Base-by-base conservation (phyloP, 345 rosid genomes). In the Corchorus capsularis region DNA sequence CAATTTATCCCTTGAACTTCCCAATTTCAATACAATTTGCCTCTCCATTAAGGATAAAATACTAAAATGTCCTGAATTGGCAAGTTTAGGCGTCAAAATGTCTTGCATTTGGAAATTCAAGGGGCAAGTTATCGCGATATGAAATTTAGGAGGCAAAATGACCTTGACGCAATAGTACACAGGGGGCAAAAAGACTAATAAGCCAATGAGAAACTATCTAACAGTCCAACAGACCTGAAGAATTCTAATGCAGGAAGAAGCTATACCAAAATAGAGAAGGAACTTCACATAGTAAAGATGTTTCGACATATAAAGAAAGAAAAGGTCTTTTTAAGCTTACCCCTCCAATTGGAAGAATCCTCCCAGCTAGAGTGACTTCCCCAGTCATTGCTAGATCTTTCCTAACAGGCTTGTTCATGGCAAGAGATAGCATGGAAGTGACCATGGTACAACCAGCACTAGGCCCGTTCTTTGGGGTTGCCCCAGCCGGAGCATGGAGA, bases 371-470 rank as follows among this genome's bases (percentile, higher is more conserved):
- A 5, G 97, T 96, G 62, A 96, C 90, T 85, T 96, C 99, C 49
- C 99, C 99, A 0, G 99, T 96, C 99, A 96, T 96, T 4, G 99
- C 99, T 76, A 96, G 90, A 80, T 96, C 99, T 78, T 83, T 87
- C 75, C 62, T 79, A 61, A 90, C 95, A 9, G 86, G 88, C 83
- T 91, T 94, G 76, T 88, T 86, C 91, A 81, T 69, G 79, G 97
- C 97, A 20, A 96, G 90, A 35, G 99, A 96, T 49, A 96, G 83
- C 91, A 96, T 72, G n/a, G 99, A 94, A 10, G 99, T 96, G 79
- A 96, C 89, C 99, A 96, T 96, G 75, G 99, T 92, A 84, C 98
- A 96, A 71, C 99, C 99, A 16, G 98, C 99, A 69, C 99, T 96
- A 5, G 99, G 98, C 49, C 99, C 99, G 20, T 96, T 98, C 79